These are phyloP conservation scores for Boletus reticuloceps DNA, from an alignment of 768 basidiomycete species.

Conservation along the genomic window DNA sequence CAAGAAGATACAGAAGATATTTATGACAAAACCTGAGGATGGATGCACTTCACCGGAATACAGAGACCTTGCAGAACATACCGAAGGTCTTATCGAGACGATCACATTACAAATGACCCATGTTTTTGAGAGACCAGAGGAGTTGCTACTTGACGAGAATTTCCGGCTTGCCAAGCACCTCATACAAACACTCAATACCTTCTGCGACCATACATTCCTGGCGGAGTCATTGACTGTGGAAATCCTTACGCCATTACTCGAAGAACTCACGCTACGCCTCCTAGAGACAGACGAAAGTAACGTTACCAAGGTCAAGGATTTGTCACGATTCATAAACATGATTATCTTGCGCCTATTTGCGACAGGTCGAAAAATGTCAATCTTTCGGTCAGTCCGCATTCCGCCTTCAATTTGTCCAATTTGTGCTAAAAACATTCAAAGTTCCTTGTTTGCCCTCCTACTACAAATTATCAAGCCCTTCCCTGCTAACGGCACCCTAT, in stretches of 20 bases:
- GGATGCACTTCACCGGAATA: conserved; percentile 69
- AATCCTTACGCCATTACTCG: conserved; percentile 81
- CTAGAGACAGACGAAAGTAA: conserved; percentile 90
- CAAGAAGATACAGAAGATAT: conserved; percentile 87
- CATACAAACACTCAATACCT: conserved; percentile 92
- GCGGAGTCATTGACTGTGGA: conserved; percentile 86
- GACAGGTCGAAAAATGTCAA: conserved; percentile 83
- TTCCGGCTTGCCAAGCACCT: conserved; percentile 96
- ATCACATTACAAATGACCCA: conserved; percentile 90
- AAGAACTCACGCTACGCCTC: conserved; percentile 87
- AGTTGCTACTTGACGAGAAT: conserved; percentile 71
- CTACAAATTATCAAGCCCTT: conserved; percentile 84
- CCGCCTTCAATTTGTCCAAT: neutral
- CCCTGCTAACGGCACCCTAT: conserved; percentile 64
- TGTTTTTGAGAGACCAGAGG: conserved; percentile 80
- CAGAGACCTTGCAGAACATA: conserved; percentile 73
- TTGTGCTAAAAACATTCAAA: conserved; percentile 12
- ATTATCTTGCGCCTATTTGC: conserved; percentile 93
- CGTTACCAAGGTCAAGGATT: conserved; percentile 82
- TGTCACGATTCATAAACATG: conserved; percentile 98
- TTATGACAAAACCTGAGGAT: conserved; percentile 72
- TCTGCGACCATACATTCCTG: conserved; percentile 87
- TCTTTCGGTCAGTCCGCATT: conserved; percentile 68
- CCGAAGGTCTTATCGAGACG: conserved; percentile 84
- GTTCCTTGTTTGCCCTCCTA: conserved; percentile 72